These are phyloP conservation scores for Crassisporium funariophilum DNA, from an alignment of 768 basidiomycete species.

Conservation along the genomic window DNA sequence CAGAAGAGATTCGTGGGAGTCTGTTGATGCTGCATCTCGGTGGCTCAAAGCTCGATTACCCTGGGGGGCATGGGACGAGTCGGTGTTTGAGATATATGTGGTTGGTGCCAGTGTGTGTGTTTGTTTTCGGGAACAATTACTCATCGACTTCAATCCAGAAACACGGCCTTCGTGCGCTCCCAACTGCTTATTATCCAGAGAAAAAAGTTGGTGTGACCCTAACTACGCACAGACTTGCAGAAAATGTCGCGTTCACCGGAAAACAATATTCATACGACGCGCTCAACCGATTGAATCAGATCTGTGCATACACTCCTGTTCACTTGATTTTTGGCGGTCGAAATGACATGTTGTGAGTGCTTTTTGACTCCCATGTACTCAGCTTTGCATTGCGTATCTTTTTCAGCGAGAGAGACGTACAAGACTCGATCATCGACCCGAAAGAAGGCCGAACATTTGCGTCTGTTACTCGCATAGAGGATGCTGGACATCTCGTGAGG, in stretches of 20 bases:
- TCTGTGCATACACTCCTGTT: constrained; percentile 27
- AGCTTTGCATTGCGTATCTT: background rate
- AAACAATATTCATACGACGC: constrained; percentile 21
- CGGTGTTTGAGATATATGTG: constrained; percentile 27
- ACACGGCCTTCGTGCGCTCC: constrained; percentile 29
- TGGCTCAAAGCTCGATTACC: constrained; percentile 28
- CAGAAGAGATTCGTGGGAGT: constrained; percentile 28
- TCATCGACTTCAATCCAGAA: constrained; percentile 11
- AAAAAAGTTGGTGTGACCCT: constrained; percentile 27
- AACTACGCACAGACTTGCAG: constrained; percentile 27
- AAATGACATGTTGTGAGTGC: constrained; percentile 34
- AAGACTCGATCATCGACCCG: constrained; percentile 28
- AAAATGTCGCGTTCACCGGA: constrained; percentile 31
- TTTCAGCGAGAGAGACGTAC: constrained; percentile 23
- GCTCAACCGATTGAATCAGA: constrained; percentile 29
- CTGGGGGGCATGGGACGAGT: constrained; percentile 27
- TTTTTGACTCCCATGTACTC: background rate
- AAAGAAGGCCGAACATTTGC: constrained; percentile 28
- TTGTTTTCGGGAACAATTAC: background rate
- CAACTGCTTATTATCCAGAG: constrained; percentile 32
- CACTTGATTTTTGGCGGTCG: constrained; percentile 32
- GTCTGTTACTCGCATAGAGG: constrained; percentile 7
- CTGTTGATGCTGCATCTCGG: constrained; percentile 21
- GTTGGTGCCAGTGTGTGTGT: constrained; percentile 14
- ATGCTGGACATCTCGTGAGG: background rate